Base-by-base conservation (phyloP, 1,139 yeast genomes). In the Sugiyamaella sp. region DNA sequence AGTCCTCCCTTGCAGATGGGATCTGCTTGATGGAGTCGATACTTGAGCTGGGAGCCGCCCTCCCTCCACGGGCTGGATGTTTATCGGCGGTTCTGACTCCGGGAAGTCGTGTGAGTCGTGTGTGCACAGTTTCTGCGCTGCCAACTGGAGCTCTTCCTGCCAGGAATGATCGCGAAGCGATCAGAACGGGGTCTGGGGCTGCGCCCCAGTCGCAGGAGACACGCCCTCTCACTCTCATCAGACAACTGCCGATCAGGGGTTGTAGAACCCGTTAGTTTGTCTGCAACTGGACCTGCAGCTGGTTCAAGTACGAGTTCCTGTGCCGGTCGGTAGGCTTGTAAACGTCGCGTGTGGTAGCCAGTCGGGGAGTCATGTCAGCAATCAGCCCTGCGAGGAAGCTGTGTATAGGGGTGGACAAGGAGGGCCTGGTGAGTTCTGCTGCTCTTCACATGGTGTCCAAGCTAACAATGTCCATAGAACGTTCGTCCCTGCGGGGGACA, bases 361-460 rank as follows among this genome's bases (percentile, higher is more conserved):
- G 21, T 12, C 4, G 10, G 5, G n/a, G n/a, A 17, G n/a, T 25
- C n/a, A 48, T 48, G 46, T 40, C 51, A n/a, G n/a, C 32, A 21
- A 48, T 48, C 40, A 39, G 32, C 8, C 51, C 51, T 3, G 46
- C 33, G 14, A 22, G 46, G 24, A 48, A 27, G n/a, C 6, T 48
- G 10, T 24, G 22, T 21, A 41, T 48, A 29, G 33, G 46, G 10
- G 41, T 41, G 2, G 51, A 48, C 14, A 33, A 24, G 21, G 25
- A 32, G 2, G 51, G 51, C 2, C 14, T 48, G n/a, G 51, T 48
- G 21, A 27, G 51, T 48, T 16, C 19, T n/a, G 3, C 5, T 6
- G 10, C 6, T 33, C 20, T 24, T 14, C 37, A 42, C 14, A n/a
- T 22, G 21, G 3, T 6, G 10, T 40, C 17, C n/a, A 20, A 4